Percentiles rank a stretch among this genome's conserved stretches.
phyloP scores from a whole-genome alignment of 345 rosid species.

The Hypericum perforatum region DNA sequence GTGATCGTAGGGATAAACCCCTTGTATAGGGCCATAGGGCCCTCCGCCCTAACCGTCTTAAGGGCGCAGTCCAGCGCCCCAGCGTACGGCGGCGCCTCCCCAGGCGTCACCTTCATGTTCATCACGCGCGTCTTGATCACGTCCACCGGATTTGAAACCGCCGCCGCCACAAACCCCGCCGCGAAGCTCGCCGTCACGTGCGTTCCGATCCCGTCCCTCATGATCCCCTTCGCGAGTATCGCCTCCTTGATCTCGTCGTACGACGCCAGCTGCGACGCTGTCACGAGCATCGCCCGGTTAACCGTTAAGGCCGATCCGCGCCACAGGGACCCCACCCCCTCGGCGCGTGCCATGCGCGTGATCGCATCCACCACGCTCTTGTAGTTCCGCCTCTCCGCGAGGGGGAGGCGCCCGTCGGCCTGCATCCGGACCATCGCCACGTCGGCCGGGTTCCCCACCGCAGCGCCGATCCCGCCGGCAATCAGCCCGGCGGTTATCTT shows the following conservation, averaged over 20 bases:
- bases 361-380: conserved; percentile 68
- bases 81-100: conserved; percentile 49
- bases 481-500: conserved; percentile 57
- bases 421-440: conserved; percentile 96
- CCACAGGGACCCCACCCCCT: conserved; percentile 77
- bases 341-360: conserved; percentile 50
- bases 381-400: conserved; percentile 58
- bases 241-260: conserved; percentile 74
- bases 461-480: conserved; percentile 77
- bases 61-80: conserved; percentile 71
- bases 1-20: conserved; percentile 81
- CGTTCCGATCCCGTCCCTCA: conserved; percentile 64
- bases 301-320: conserved; percentile 73
- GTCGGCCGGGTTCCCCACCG: conserved; percentile 84
- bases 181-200: conserved; percentile 73
- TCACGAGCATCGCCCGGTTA: conserved; percentile 81
- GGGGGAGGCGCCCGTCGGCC: conserved; percentile 76
- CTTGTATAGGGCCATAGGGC: conserved; percentile 67
- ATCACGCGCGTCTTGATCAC: conserved; percentile 84
- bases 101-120: conserved; percentile 74
- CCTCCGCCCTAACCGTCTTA: conserved; percentile 71
- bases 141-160: conserved; percentile 72
- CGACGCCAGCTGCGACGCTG: conserved; percentile 74
- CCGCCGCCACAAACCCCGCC: conserved; percentile 82
- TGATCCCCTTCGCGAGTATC: conserved; percentile 35